phyloP scores from a whole-genome alignment of 257 asterid species.

The Solanum virginianum region DNA sequence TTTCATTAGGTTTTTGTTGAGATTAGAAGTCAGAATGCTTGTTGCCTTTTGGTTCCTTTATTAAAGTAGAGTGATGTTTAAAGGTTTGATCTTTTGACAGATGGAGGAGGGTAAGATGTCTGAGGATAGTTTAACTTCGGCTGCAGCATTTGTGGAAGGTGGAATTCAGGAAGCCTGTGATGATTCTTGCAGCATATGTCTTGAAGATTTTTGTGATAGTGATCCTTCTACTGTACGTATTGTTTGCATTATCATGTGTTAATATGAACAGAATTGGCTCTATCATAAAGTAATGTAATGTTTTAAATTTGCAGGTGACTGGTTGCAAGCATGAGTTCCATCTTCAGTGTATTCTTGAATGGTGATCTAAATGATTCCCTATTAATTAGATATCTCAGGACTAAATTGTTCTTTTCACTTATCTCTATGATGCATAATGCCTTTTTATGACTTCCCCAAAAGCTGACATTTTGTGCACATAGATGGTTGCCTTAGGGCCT shows the following conservation, averaged over 20 bases:
- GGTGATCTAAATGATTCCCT: constrained; percentile 23
- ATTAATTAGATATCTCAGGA: background rate
- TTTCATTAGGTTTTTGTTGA: background rate
- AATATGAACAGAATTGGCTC: background rate
- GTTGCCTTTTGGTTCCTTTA: background rate
- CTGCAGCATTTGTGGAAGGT: constrained; percentile 89
- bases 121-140: constrained; percentile 67
- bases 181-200: constrained; percentile 94
- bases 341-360: constrained; percentile 88
- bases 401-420: background rate
- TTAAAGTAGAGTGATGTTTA: background rate
- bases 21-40: background rate
- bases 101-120: constrained; percentile 60
- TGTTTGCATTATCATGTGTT: background rate
- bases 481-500: background rate
- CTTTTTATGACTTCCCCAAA: background rate
- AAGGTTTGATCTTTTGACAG: constrained; percentile 23
- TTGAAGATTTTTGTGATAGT: constrained; percentile 65
- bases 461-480: background rate
- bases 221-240: constrained; percentile 71
- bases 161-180: constrained; percentile 89
- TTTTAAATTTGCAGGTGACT: constrained; percentile 49
- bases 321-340: constrained; percentile 85
- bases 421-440: background rate
- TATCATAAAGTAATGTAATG: background rate